Evolutionary conservation across 108 stramenopile genomes (phyloP).

Genomic region (Seminavis robusta): DNA sequence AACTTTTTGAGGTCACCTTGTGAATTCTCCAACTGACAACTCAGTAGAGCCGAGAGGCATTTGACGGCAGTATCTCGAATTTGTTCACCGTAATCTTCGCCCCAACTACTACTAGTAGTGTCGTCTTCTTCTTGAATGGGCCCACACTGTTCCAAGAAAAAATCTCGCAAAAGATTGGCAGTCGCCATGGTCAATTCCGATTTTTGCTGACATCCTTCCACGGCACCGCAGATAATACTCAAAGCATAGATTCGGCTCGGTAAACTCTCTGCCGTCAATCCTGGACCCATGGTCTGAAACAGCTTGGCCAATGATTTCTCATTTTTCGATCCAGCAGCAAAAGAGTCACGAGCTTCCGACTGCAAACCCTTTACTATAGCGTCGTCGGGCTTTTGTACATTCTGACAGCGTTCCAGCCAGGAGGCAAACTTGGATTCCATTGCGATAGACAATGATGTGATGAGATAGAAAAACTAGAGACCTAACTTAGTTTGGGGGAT

Average conservation of each 20-base stretch:
- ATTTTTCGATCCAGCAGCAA: too few species aligned
- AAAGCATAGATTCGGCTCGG: slow-evolving; percentile 21
- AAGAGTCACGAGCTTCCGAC: too few species aligned
- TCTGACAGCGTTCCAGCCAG: too few species aligned
- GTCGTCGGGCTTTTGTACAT: too few species aligned
- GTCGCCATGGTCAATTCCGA: slow-evolving; percentile 9
- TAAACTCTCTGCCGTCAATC: slow-evolving; percentile 7
- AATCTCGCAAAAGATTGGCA: slow-evolving; percentile 35
- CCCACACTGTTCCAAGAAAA: slow-evolving; percentile 55
- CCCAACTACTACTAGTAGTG: slow-evolving; percentile 1
- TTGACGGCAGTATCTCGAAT: slow-evolving; percentile 58
- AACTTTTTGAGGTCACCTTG: neutral
- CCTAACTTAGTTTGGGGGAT: too few species aligned
- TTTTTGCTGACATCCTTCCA: slow-evolving; percentile 21
- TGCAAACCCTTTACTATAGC: too few species aligned
- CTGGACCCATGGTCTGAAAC: too few species aligned
- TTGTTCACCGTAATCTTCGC: slow-evolving; percentile 42
- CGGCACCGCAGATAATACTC: slow-evolving; percentile 22
- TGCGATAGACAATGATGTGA: too few species aligned
- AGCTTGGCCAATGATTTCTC: neutral
- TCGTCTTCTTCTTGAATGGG: slow-evolving; percentile 32
- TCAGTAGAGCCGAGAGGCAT: too few species aligned
- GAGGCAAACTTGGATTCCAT: too few species aligned
- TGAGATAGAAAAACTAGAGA: too few species aligned
- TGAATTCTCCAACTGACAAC: slow-evolving; percentile 17